phyloP scores from a whole-genome alignment of 495 filamentous ascomycete species.

The Penicillium cosmopolitanum region DNA sequence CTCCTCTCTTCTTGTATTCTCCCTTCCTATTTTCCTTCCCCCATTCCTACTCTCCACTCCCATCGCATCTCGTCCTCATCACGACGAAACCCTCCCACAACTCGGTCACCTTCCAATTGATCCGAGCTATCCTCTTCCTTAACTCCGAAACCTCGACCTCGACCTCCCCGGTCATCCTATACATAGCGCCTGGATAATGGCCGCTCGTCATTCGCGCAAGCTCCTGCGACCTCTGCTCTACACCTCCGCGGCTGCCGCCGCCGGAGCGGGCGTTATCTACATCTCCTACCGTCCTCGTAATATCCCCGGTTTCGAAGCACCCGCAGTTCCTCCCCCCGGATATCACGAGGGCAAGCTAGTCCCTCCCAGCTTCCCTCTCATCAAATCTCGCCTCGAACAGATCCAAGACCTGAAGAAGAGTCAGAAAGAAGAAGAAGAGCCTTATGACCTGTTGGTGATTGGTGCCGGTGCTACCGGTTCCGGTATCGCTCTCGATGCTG shows the following conservation, averaged over 20 bases:
- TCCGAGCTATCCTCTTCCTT: constrained; percentile 22
- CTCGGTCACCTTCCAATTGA: not conserved
- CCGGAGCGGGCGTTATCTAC: constrained; percentile 69
- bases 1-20: constrained; percentile 16
- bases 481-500: constrained; percentile 93
- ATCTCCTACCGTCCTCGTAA: constrained; percentile 82
- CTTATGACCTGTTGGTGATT: constrained; percentile 89
- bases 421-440: constrained; percentile 31
- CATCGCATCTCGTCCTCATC: not conserved
- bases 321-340: constrained; percentile 79
- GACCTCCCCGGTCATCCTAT: not conserved
- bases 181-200: constrained; percentile 49
- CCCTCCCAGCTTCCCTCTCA: constrained; percentile 77
- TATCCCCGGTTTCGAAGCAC: constrained; percentile 80
- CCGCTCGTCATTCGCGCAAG: constrained; percentile 58
- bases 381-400: constrained; percentile 69
- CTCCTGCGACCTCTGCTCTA: constrained; percentile 64
- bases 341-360: constrained; percentile 78
- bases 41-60: constrained; percentile 19
- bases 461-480: constrained; percentile 92
- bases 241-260: constrained; percentile 57
- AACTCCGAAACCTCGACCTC: too few relatives aligned
- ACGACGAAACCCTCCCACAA: constrained; percentile 3
- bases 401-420: constrained; percentile 54
- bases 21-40: constrained; percentile 19